Evolutionary conservation across 345 rosid genomes (phyloP).

Genomic region (Hibiscus trionum): DNA sequence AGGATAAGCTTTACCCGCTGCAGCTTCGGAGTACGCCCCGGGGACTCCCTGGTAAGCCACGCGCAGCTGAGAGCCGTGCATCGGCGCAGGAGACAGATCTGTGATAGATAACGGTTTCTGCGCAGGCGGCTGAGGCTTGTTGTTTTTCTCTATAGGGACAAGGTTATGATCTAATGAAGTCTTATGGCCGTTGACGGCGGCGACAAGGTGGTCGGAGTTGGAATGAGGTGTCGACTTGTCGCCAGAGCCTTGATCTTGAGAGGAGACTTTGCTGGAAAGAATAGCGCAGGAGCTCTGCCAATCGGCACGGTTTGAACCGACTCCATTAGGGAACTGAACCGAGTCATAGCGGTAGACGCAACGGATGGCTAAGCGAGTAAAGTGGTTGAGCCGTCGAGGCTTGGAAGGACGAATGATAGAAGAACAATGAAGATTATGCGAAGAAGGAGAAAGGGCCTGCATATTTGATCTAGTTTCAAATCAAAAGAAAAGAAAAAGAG

Average conservation of each 20-base stretch:
- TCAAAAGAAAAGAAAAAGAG: background rate
- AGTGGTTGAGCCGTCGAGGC: background rate
- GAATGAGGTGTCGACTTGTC: background rate
- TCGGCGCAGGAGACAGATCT: conserved; percentile 80
- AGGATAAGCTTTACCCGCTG: conserved; percentile 93
- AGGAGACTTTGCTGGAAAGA: conserved; percentile 12
- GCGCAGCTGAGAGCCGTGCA: conserved; percentile 80
- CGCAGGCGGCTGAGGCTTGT: conserved; percentile 17
- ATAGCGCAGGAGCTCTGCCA: conserved; percentile 21
- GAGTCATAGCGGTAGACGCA: conserved; percentile 4
- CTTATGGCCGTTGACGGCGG: conserved; percentile 20
- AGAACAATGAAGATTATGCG: background rate
- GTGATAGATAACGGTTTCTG: conserved; percentile 53
- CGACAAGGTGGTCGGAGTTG: background rate
- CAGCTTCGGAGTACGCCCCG: conserved; percentile 96
- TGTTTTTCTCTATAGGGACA: conserved; percentile 38
- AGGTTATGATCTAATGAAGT: conserved; percentile 41
- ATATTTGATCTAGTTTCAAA: background rate
- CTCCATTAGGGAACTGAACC: conserved; percentile 14
- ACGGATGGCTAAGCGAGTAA: background rate
- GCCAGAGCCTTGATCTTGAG: conserved; percentile 10
- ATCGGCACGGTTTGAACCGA: conserved; percentile 11
- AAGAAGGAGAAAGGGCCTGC: conserved; percentile 9
- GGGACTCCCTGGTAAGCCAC: conserved; percentile 99
- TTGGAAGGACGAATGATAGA: background rate